Evolutionary conservation across 345 rosid species (phyloP), one percentile per base, ranked within the genome.

Genomic region (Rhizophora apiculata): DNA sequence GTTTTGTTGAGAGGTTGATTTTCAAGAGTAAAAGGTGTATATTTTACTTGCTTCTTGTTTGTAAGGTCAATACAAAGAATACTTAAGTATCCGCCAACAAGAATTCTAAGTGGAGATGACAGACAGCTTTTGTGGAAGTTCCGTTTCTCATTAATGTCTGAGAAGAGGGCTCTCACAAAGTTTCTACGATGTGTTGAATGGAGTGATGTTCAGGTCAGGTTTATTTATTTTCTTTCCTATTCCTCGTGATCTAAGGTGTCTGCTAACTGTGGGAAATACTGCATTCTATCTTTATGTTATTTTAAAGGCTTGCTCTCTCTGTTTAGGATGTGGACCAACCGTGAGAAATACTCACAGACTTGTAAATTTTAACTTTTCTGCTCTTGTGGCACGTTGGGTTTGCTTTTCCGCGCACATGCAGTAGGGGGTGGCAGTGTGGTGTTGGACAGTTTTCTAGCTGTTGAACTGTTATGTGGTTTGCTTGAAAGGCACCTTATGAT

Each of bases 91-190:
- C 98, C 96, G 48, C 97, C 98, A 19, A 94, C 98, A 68, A 85
- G 93, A 80, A 72, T 85, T 68, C 81, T 94, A 81, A 89, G 82
- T 81, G 98, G 98, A 82, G 98, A 91, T 74, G 98, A 94, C 83
- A 91, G 94, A 76, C 98, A 94, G 77, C 92, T 94, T 67, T 87
- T 91, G 19, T 94, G 98, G 98, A 94, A 94, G 84, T 91, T 91
- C 63, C 91, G 97, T 49, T 95, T 92, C 83, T 95, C 96, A 56
- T 75, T 87, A 75, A 92, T 92, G 99, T 84, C 89, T 43, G 97
- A 92, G 82, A 95, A 95, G 88, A 87, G 87, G 82, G 96, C 99
- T 76, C 93, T 95, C 57, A 89, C 99, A 71, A 95, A 95, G 84
- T 90, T 92, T 82, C 90, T 92, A 24, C 88, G 92, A 34, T 88